A percentile compares a stretch with the other conserved stretches of the same genome.
phyloP scores from a whole-genome alignment of 2,329 filamentous ascomycete genomes.

The Colletotrichum melonis region DNA sequence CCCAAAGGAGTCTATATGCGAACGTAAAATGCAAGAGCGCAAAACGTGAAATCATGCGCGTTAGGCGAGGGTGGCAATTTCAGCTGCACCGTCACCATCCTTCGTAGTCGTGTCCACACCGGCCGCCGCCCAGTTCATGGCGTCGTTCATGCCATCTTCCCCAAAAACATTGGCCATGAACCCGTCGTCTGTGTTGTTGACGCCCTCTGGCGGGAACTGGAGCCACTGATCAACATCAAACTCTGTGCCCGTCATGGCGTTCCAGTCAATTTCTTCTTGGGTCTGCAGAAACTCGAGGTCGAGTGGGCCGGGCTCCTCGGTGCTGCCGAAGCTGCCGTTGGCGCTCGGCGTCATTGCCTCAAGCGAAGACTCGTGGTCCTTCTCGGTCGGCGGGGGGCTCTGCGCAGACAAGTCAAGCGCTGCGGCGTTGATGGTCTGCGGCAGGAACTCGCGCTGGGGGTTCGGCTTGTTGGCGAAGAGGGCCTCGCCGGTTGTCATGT shows the following conservation, averaged over 20 bases:
- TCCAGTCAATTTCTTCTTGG: constrained; percentile 65
- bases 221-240: constrained; percentile 71
- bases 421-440: constrained; percentile 51
- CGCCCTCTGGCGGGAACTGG: constrained; percentile 65
- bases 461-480: constrained; percentile 42
- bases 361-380: constrained; percentile 51
- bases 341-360: constrained; percentile 57
- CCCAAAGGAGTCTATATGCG: constrained; percentile 20
- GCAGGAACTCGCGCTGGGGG: constrained; percentile 41
- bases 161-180: constrained; percentile 48
- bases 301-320: constrained; percentile 53
- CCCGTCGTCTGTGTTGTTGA: constrained; percentile 51
- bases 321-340: constrained; percentile 55
- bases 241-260: constrained; percentile 61
- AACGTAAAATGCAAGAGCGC: background rate
- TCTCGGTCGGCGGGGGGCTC: constrained; percentile 58
- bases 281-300: constrained; percentile 60
- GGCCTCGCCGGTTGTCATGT: constrained; percentile 55
- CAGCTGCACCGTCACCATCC: constrained; percentile 20
- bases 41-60: background rate
- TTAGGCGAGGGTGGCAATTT: constrained; percentile 19
- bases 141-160: constrained; percentile 36
- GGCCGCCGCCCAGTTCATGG: constrained; percentile 37
- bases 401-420: constrained; percentile 48
- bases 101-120: constrained; percentile 9